Evolutionary conservation across 2,329 filamentous ascomycete genomes (phyloP), one percentile per base, ranked within the genome.

Genomic region (Alternaria triticimaculans): DNA sequence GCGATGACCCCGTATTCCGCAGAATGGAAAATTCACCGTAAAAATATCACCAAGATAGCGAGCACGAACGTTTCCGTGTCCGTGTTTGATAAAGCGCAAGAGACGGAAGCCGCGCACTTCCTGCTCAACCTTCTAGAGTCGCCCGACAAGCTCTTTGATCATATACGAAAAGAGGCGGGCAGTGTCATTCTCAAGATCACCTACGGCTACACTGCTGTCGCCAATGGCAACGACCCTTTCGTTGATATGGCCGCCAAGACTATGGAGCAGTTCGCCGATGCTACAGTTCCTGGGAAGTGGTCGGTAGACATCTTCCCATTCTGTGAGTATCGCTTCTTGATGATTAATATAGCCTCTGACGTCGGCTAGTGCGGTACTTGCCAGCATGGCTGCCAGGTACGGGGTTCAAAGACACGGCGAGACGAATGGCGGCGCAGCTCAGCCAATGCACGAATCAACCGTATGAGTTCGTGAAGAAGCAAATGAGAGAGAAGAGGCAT

Each of bases 361-460:
- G n/a, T 21, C 14, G 7, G 28, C 25, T 45, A 65, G 72, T 83
- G 41, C 74, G 71, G 70, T 75, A 82, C 58, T 44, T 85, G 0
- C 84, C 84, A 0, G 74, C 81, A 3, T 84, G 83, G 81, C 68
- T 82, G 20, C 84, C 83, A 2, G 84, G 84, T 0, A 77, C 82
- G 18, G 71, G 70, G n/a, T 71, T 63, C 41, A 64, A 65, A 23
- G 45, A 25, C 10, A 68, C 63, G 2, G 66, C 69, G 4, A 59
- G 55, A 15, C 68, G 65, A 3, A 68, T 82, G 21, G 68, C 67
- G 2, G 60, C 53, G 33, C 73, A 70, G 6, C 65, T 82, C 8
- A 58, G 60, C 2, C 66, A 79, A 9, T 68, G 74, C 30, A 75
- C 75, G 1, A 74, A 83, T 4, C 72, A 73, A 41, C 84, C 84